Evolutionary conservation across 805 yeast genomes (phyloP).

Genomic region (Hanseniaspora meyeri): DNA sequence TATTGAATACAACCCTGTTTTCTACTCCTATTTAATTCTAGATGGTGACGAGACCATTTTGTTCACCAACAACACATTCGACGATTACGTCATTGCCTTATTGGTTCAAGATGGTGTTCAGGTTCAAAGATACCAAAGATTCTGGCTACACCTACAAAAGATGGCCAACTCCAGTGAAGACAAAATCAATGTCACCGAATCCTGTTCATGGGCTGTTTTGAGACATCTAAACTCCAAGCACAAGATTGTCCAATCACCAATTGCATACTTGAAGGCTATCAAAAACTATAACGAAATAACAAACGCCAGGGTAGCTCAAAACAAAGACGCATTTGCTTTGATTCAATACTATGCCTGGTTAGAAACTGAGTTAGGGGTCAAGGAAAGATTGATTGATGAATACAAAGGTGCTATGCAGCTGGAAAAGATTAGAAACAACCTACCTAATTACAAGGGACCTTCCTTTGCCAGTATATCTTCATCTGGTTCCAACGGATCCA

Average conservation of each 20-base stretch:
- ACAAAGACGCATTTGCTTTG: constrained; percentile 70
- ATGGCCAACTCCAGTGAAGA: constrained; percentile 19
- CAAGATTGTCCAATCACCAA: constrained; percentile 42
- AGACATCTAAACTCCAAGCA: constrained; percentile 31
- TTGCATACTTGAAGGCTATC: constrained; percentile 55
- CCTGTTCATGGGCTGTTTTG: constrained; percentile 58
- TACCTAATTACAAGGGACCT: constrained; percentile 49
- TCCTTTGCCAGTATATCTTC: constrained; percentile 71
- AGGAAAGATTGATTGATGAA: constrained; percentile 42
- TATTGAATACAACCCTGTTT: constrained; percentile 76
- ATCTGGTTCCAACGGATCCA: constrained; percentile 61
- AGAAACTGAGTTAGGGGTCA: constrained; percentile 40
- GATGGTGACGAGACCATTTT: constrained; percentile 34
- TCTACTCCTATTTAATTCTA: constrained; percentile 50
- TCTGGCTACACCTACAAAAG: constrained; percentile 45
- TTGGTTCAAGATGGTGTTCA: constrained; percentile 35
- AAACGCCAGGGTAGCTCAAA: constrained; percentile 66
- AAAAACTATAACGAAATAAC: constrained; percentile 62
- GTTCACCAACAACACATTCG: constrained; percentile 40
- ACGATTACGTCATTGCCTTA: constrained; percentile 30
- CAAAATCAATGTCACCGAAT: constrained; percentile 41
- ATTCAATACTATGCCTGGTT: constrained; percentile 74
- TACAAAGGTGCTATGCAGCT: constrained; percentile 53
- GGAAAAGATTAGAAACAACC: constrained; percentile 40
- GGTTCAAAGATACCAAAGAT: constrained; percentile 41